Evolutionary conservation across 352 stramenopile genomes (phyloP), one percentile per base, ranked within the genome.

Genomic region (Nothophytophthora sp.): DNA sequence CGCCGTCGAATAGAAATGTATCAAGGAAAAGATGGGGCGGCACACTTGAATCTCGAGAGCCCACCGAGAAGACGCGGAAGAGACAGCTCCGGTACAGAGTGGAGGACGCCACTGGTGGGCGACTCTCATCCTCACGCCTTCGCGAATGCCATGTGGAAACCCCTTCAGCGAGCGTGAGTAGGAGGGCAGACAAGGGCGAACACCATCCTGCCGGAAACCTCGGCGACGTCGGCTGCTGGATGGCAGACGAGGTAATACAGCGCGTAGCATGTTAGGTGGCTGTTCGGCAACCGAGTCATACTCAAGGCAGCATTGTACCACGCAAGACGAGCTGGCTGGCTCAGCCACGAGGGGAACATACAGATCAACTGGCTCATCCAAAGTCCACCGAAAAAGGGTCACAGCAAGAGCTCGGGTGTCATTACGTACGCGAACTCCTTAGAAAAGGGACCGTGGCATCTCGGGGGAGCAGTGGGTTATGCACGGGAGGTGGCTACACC

Each of bases 401-500:
- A n/a, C n/a, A n/a, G n/a, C n/a, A n/a, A 36, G 42, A 39, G 28
- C 33, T 65, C 30, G 13, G 10, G 16, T 25, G 48, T 55, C 39
- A 27, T 66, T 66, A 66, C 56, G 30, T 37, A 66, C 23, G 37
- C 46, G 30, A 29, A 13, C 8, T 58, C 25, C 46, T n/a, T 50
- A 58, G 24, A 53, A 18, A 64, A 61, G 30, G 46, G 33, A 43
- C 44, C 16, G 13, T 30, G 16, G 23, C 47, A 22, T 40, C 34
- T 46, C 52, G 37, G 42, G 19, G 33, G 24, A 18, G n/a, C 18
- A 38, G 43, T 48, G 24, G 7, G n/a, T 32, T 51, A 63, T 59
- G 49, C 55, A 57, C 39, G 25, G n/a, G 49, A 67, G 61, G 61
- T 67, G 55, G 61, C 55, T 70, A 70, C 61, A 63, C 25, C 49